These are phyloP conservation scores for Globisporangium paroecandrum DNA, from an alignment of 352 stramenopile species.

Conservation along the genomic window DNA sequence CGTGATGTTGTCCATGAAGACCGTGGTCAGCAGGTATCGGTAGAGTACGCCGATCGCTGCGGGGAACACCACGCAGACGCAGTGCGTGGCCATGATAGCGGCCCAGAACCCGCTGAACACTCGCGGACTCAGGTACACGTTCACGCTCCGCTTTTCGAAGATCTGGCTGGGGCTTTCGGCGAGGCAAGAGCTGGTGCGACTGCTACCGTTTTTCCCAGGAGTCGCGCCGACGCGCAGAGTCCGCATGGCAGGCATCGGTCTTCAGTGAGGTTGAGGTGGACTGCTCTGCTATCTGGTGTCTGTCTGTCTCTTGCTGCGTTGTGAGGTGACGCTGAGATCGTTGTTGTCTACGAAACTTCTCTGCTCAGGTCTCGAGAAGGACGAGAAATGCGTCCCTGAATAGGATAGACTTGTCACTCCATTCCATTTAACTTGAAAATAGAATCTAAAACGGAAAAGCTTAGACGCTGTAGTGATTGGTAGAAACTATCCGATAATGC, in stretches of 20 bases:
- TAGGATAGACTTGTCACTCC: not conserved
- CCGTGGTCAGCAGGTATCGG: conserved; percentile 6
- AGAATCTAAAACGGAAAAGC: not conserved
- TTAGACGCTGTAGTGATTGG: no score
- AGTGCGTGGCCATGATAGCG: conserved; percentile 1
- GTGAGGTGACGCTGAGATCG: not conserved
- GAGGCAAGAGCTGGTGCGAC: not conserved
- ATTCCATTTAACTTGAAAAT: not conserved
- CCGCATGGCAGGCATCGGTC: not conserved
- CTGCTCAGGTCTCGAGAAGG: not conserved
- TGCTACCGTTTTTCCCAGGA: not conserved
- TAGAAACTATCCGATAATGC: no score
- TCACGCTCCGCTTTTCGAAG: not conserved
- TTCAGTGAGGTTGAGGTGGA: not conserved
- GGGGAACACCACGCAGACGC: not conserved
- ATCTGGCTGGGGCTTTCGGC: not conserved
- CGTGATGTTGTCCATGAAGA: conserved; percentile 5
- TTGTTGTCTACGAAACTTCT: not conserved
- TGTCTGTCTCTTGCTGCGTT: not conserved
- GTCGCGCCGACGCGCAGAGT: not conserved
- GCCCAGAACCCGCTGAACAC: not conserved
- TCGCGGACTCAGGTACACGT: conserved; percentile 1
- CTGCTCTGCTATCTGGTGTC: not conserved
- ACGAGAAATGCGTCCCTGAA: not conserved
- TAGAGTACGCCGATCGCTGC: conserved; percentile 7